Evolutionary conservation across 768 basidiomycete species (phyloP).

Genomic region (Suillus hirtellus): DNA sequence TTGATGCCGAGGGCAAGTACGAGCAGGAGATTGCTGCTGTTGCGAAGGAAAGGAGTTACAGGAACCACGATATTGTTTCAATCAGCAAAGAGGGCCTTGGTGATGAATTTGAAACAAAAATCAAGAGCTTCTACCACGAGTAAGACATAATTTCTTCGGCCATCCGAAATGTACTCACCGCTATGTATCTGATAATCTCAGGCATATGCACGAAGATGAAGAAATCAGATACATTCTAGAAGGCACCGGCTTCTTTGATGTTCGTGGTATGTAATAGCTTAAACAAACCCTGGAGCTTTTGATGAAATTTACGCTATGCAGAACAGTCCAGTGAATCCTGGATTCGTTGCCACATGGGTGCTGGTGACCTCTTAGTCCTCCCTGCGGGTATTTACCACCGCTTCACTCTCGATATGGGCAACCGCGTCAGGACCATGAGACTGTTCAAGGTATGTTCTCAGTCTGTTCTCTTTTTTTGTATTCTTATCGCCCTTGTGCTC

Average conservation of each 20-base stretch:
- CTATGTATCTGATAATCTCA: slow-evolving; percentile 24
- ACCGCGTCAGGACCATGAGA: slow-evolving; percentile 73
- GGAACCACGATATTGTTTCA: slow-evolving; percentile 79
- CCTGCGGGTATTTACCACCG: slow-evolving; percentile 92
- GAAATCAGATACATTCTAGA: slow-evolving; percentile 80
- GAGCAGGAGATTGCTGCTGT: slow-evolving; percentile 58
- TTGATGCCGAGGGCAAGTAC: slow-evolving; percentile 48
- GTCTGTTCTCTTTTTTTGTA: neutral
- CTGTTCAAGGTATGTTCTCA: slow-evolving; percentile 69
- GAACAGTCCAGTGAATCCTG: slow-evolving; percentile 69
- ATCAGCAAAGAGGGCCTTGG: slow-evolving; percentile 78
- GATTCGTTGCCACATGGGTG: slow-evolving; percentile 77
- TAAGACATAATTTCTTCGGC: slow-evolving; percentile 41
- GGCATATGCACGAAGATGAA: slow-evolving; percentile 95
- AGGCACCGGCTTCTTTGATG: slow-evolving; percentile 92
- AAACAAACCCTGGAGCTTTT: neutral
- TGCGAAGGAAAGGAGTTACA: slow-evolving; percentile 72
- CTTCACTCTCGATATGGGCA: slow-evolving; percentile 79
- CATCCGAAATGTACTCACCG: neutral
- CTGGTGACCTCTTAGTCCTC: slow-evolving; percentile 83
- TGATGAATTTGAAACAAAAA: slow-evolving; percentile 77
- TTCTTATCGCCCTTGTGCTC: neutral
- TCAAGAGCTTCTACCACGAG: slow-evolving; percentile 85
- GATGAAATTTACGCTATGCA: slow-evolving; percentile 24
- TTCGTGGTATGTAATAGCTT: slow-evolving; percentile 61